Conservation (phyloP, 1,284 basidiomycete genomes). For the Malassezia globosa region DNA sequence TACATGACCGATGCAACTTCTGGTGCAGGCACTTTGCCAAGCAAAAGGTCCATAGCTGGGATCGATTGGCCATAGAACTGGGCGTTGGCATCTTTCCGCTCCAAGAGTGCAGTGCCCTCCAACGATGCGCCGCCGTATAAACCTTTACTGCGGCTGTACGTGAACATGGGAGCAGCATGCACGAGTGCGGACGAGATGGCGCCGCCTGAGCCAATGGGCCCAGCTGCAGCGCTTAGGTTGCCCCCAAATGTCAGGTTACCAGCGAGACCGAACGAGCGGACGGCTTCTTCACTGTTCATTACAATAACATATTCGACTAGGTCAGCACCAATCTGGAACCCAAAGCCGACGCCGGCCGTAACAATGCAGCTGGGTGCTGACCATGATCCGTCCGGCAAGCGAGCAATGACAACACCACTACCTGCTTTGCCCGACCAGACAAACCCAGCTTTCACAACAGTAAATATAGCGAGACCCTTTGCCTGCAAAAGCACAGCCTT, state of each 20-base stretch:
- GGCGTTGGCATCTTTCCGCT: slow-evolving; percentile 64
- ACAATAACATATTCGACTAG: slow-evolving; percentile 62
- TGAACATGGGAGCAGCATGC: slow-evolving; percentile 92
- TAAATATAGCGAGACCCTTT: slow-evolving; percentile 77
- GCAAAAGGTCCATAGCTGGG: slow-evolving; percentile 75
- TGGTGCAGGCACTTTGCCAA: slow-evolving; percentile 84
- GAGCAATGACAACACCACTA: slow-evolving; percentile 82
- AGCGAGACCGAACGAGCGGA: slow-evolving; percentile 82
- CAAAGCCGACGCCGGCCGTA: slow-evolving; percentile 81
- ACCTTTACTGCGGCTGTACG: slow-evolving; percentile 72
- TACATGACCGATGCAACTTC: slow-evolving; percentile 87
- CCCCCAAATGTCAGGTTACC: slow-evolving; percentile 90
- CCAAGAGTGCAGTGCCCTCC: slow-evolving; percentile 87
- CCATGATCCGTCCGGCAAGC: slow-evolving; percentile 91
- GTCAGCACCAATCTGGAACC: slow-evolving; percentile 68
- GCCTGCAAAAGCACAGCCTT: slow-evolving; percentile 82
- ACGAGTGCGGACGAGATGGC: slow-evolving; percentile 75
- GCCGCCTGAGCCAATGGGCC: slow-evolving; percentile 84
- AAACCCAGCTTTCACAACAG: slow-evolving; percentile 73
- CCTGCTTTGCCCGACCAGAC: slow-evolving; percentile 93
- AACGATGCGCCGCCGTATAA: slow-evolving; percentile 88
- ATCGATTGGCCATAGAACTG: slow-evolving; percentile 91
- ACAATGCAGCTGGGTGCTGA: slow-evolving; percentile 93
- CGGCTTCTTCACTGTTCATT: slow-evolving; percentile 89
- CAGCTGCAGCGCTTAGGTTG: slow-evolving; percentile 38